Percentiles rank a stretch among this genome's conserved stretches.
These are phyloP conservation scores for Mortierella sp. DNA, from an alignment of 371 early-diverging fungal species.

Conservation along the genomic window DNA sequence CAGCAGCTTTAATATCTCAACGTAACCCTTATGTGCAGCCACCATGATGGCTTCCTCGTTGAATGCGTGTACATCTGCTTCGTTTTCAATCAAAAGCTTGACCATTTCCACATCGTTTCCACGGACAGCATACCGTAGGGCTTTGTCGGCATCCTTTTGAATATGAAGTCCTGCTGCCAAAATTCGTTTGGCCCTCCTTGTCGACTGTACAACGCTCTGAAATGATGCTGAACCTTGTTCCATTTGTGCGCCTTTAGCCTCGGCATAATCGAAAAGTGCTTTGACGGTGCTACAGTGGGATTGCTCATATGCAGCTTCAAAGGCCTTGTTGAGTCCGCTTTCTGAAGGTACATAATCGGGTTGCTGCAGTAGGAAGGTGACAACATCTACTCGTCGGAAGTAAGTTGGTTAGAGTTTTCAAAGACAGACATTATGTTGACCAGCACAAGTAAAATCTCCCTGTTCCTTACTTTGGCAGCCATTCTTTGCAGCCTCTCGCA, in stretches of 20 bases:
- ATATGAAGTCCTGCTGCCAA: constrained; percentile 41
- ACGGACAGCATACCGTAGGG: constrained; percentile 53
- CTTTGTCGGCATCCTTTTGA: constrained; percentile 53
- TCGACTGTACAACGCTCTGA: constrained; percentile 21
- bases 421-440: no score
- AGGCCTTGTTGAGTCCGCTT: constrained; percentile 55
- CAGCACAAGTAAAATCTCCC: neutral
- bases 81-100: constrained; percentile 65
- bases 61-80: constrained; percentile 69
- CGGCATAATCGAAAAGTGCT: constrained; percentile 46
- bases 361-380: constrained; percentile 31
- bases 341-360: constrained; percentile 40
- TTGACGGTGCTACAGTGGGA: constrained; percentile 41
- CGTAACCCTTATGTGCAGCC: constrained; percentile 78
- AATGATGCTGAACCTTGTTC: constrained; percentile 16
- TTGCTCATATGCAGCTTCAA: constrained; percentile 50
- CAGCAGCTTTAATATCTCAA: constrained; percentile 65
- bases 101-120: constrained; percentile 59
- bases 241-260: constrained; percentile 24
- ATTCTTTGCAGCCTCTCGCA: constrained; percentile 52
- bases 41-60: constrained; percentile 78
- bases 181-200: constrained; percentile 38
- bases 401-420: neutral
- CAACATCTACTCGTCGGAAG: constrained; percentile 14
- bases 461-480: constrained; percentile 38